Evolutionary conservation across 2,329 filamentous ascomycete genomes (phyloP), one percentile per base, ranked within the genome.

Genomic region (Celoporthe dispersa): DNA sequence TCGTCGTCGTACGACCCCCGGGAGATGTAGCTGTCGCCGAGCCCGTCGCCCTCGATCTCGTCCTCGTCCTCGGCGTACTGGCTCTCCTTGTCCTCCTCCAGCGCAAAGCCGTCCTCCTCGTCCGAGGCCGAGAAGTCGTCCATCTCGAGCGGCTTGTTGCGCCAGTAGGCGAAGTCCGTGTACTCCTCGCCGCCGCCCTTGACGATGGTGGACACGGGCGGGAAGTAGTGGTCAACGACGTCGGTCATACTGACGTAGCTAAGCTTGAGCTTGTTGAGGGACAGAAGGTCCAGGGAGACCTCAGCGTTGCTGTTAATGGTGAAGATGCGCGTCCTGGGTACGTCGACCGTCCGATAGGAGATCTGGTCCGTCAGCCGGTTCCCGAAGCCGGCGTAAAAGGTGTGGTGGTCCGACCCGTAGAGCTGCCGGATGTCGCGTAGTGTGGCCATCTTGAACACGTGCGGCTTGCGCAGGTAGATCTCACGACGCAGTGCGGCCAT

Each of bases 391-490:
- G 97, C 97, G 77, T 97, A 98, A 78, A 99, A 99, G 0, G 96
- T 95, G 25, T 91, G 94, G 57, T 88, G 85, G 35, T 92, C 89
- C 0, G 88, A 85, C 2, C 90, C 91, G 77, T 98, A 99, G 0
- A 99, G 86, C 70, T 91, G 93, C 78, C 94, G 90, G 75, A 99
- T 98, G 79, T 99, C 96, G 55, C 96, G 90, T 28, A 99, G 83
- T 73, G 96, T 99, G 2, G 96, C 94, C 97, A 99, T 99, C 82
- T 99, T 99, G 88, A 99, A 99, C 9, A 99, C 94, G 78, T 99
- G 94, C 0, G 96, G 97, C 79, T 99, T 98, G 67, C 96, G 90
- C 35, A 99, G 86, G 78, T 99, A 99, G 7, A 99, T 89, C 79
- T 99, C 96, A 63, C 96, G 90, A 69, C 96, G 88, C 39, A 99